Conservation (phyloP, 2,329 filamentous ascomycete species). For the Colletotrichum brevisporum region DNA sequence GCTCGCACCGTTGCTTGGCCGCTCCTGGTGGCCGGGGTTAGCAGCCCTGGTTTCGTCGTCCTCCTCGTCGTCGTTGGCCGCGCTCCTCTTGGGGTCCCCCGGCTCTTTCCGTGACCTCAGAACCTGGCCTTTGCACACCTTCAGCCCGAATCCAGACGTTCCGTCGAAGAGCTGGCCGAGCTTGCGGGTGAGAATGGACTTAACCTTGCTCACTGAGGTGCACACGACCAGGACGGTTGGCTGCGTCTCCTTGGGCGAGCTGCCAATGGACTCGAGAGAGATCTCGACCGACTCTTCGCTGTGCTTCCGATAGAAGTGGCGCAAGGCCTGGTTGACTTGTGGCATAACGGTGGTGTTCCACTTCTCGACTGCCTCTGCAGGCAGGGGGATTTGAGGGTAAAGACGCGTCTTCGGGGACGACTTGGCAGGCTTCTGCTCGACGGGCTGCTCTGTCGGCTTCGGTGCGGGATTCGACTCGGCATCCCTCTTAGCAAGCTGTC, state of each 20-base stretch:
- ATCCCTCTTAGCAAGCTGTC: slow-evolving; percentile 27
- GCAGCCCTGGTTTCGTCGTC: slow-evolving; percentile 59
- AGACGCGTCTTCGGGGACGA: slow-evolving; percentile 63
- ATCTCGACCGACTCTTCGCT: slow-evolving; percentile 81
- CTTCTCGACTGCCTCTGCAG: slow-evolving; percentile 74
- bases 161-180: slow-evolving; percentile 76
- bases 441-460: slow-evolving; percentile 20
- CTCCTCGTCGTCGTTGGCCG: slow-evolving; percentile 55
- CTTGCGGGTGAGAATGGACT: slow-evolving; percentile 78
- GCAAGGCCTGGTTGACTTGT: slow-evolving; percentile 79
- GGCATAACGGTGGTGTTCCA: slow-evolving; percentile 82
- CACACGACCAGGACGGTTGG: slow-evolving; percentile 85
- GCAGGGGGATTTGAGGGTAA: slow-evolving; percentile 71
- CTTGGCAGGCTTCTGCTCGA: slow-evolving; percentile 31
- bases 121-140: slow-evolving; percentile 79
- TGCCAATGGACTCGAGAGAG: slow-evolving; percentile 81
- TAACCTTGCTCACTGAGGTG: slow-evolving; percentile 80
- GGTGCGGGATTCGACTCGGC: slow-evolving; percentile 1
- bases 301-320: slow-evolving; percentile 79
- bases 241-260: slow-evolving; percentile 73
- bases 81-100: slow-evolving; percentile 51
- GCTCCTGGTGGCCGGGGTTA: slow-evolving; percentile 84
- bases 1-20: slow-evolving; percentile 87
- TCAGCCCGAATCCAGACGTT: slow-evolving; percentile 73
- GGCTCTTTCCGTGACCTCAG: slow-evolving; percentile 69